Percentiles rank a stretch among this genome's conserved stretches.
phyloP scores from a whole-genome alignment of 2,329 filamentous ascomycete species.

The Ascochyta viciae-villosae region DNA sequence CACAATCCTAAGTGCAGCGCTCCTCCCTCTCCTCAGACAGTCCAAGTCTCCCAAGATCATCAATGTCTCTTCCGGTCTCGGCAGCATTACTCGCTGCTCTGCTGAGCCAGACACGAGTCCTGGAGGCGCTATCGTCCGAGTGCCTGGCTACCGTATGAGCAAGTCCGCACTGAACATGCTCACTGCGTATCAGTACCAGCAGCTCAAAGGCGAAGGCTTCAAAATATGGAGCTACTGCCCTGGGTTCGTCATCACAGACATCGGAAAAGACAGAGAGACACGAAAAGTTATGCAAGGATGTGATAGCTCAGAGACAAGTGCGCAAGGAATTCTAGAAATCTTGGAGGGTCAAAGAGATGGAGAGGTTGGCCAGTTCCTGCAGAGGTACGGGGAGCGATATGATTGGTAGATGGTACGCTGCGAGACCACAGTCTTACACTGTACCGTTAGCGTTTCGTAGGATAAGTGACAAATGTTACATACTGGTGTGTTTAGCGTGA shows the following conservation, averaged over 20 bases:
- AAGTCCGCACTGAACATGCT: conserved; percentile 49
- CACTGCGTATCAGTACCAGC: conserved; percentile 50
- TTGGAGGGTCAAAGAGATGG: conserved; percentile 40
- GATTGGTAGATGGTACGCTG: conserved; percentile 27
- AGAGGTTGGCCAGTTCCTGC: conserved; percentile 36
- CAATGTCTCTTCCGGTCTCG: conserved; percentile 46
- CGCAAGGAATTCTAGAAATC: conserved; percentile 41
- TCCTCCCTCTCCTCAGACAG: conserved; percentile 45
- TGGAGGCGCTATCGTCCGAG: conserved; percentile 2
- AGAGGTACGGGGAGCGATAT: conserved; percentile 26
- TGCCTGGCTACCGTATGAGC: conserved; percentile 42
- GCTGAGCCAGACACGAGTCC: conserved; percentile 17
- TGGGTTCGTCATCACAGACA: conserved; percentile 40
- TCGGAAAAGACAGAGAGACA: conserved; percentile 29
- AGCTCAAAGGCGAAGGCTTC: conserved; percentile 29
- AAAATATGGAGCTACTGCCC: conserved; percentile 44
- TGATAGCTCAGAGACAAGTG: conserved; percentile 43
- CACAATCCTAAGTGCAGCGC: conserved; percentile 40
- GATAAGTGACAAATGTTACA: too few relatives aligned
- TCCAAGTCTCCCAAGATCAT: conserved; percentile 42
- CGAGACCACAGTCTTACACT: too few relatives aligned
- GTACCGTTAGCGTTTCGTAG: too few relatives aligned
- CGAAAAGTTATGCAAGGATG: conserved; percentile 22
- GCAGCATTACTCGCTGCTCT: conserved; percentile 36
- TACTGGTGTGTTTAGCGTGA: background rate